Base-by-base conservation (phyloP, 331 rosid species). In the Malus hybrid region DNA sequence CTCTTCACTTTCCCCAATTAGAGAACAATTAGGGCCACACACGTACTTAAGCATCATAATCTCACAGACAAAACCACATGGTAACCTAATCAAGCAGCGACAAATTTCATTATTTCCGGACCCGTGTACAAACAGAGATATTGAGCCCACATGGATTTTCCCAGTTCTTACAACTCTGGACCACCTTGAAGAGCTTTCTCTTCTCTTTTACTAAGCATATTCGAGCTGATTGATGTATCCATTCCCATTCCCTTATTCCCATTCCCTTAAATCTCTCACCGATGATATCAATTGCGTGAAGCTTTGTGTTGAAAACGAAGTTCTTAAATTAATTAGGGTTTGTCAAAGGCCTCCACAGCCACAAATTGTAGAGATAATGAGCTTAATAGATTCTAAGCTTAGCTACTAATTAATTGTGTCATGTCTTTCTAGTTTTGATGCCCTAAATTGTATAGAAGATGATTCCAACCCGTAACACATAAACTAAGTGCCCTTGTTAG, bases 261-360 rank as follows among this genome's bases (percentile, higher is more conserved):
- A 36, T 76, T 76, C 84, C 65, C 33, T 61, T 74, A 44, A 10
- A 77, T 55, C 20, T n/a, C 34, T 67, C 13, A 20, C 39, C 11
- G 33, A 36, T 57, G 46, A 22, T 64, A 22, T 63, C 74, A 78
- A 75, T 88, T 88, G 86, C 91, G 93, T 83, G 88, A 85, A 86
- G 91, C 78, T 63, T 83, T 82, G 70, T 69, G 58, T 28, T 76
- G 80, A 88, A 85, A 85, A 70, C 73, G 87, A 83, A 3, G 36
- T 62, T 14, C 34, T 28, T 13, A 12, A 6, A 10, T 57, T n/a
- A 55, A 20, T 58, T 22, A 10, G 29, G 16, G n/a, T 26, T 50
- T 63, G 52, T 75, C 71, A 70, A 75, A 67, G 62, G 9, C 64
- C 68, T 18, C 81, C 44, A 32, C 13, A 72, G 20, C 87, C 86